These are phyloP conservation scores for Colletotrichum costaricense DNA, from an alignment of 2,329 filamentous ascomycete genomes.

Conservation along the genomic window DNA sequence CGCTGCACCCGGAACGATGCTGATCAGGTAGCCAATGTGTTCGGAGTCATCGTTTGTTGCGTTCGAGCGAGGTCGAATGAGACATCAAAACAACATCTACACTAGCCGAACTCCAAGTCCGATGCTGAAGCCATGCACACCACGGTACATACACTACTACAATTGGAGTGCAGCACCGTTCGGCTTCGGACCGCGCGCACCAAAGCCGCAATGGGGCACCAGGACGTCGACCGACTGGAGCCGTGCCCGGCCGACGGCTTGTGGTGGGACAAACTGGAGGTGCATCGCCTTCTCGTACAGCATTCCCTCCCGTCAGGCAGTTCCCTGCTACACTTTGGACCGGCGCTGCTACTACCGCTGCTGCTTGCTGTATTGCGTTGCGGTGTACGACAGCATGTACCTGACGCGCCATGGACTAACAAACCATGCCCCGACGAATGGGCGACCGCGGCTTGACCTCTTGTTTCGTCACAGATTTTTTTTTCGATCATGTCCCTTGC, in stretches of 20 bases:
- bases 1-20: background rate
- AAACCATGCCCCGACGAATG: conserved; percentile 17
- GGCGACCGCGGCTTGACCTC: conserved; percentile 31
- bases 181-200: conserved; percentile 32
- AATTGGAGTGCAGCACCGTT: background rate
- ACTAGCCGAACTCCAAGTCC: background rate
- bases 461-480: conserved; percentile 35
- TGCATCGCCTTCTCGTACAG: background rate
- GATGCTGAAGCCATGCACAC: background rate
- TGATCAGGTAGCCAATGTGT: background rate
- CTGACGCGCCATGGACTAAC: conserved; percentile 8
- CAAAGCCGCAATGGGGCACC: conserved; percentile 33
- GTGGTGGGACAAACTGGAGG: conserved; percentile 20
- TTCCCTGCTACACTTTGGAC: background rate
- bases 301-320: background rate
- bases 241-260: conserved; percentile 35
- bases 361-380: background rate
- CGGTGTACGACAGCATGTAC: conserved; percentile 4
- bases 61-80: background rate
- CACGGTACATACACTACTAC: too few relatives aligned
- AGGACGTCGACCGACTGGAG: conserved; percentile 34
- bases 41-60: background rate
- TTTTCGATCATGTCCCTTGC: background rate
- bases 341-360: background rate
- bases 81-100: background rate